phyloP scores from a whole-genome alignment of 768 basidiomycete genomes.

The Mycena metata region DNA sequence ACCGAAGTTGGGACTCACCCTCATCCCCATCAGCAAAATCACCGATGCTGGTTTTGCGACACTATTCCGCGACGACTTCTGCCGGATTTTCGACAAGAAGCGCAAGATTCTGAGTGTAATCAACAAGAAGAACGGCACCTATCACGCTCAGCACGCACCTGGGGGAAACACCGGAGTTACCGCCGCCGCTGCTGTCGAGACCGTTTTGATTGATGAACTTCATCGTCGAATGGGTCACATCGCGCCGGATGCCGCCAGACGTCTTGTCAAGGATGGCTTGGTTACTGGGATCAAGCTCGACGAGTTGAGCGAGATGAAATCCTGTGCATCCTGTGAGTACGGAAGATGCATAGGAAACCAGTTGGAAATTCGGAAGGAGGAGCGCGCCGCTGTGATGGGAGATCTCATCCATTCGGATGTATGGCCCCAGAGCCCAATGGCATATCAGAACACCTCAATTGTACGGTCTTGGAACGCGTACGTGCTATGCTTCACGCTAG shows the following conservation, averaged over 20 bases:
- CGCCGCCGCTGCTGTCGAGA: conserved; percentile 16
- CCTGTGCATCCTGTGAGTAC: conserved; percentile 47
- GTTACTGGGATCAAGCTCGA: conserved; percentile 47
- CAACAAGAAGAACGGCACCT: conserved; percentile 29
- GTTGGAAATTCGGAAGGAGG: conserved; percentile 43
- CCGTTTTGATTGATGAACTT: conserved; percentile 39
- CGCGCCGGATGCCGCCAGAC: conserved; percentile 37
- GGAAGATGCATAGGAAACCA: conserved; percentile 46
- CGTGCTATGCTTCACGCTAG: conserved; percentile 47
- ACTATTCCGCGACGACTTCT: conserved; percentile 42
- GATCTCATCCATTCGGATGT: conserved; percentile 52
- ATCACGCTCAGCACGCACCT: conserved; percentile 15
- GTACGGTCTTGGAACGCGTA: conserved; percentile 46
- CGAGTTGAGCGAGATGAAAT: conserved; percentile 36
- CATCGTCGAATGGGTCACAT: conserved; percentile 49
- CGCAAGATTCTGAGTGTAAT: conserved; percentile 23
- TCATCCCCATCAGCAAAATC: conserved; percentile 49
- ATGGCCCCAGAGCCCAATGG: conserved; percentile 55
- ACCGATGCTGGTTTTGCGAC: conserved; percentile 42
- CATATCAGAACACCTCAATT: conserved; percentile 53
- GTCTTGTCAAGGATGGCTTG: conserved; percentile 42
- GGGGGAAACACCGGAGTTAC: not conserved
- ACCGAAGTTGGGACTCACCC: conserved; percentile 47
- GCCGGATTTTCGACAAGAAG: conserved; percentile 41
- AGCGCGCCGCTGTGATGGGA: conserved; percentile 42